Conservation (phyloP, 352 stramenopile genomes). For the Globisporangium splendens region DNA sequence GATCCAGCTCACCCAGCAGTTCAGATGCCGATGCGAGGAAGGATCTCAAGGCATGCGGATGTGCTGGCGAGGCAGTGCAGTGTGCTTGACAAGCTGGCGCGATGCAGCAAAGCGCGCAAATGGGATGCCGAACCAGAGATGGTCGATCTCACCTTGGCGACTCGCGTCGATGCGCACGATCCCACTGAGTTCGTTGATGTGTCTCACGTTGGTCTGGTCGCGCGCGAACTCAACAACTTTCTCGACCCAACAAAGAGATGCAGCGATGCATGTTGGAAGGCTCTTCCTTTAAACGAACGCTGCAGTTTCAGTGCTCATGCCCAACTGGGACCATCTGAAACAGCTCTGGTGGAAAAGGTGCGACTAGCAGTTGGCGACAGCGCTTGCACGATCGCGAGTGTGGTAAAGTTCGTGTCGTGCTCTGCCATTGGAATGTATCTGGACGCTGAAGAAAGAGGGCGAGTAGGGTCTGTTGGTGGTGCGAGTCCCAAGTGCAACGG, state of each 20-base stretch:
- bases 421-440: too few relatives aligned
- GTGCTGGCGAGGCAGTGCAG: too few relatives aligned
- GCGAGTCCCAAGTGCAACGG: too few relatives aligned
- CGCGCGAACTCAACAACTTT: constrained; percentile 16
- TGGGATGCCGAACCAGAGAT: constrained; percentile 24
- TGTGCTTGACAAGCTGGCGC: constrained; percentile 5
- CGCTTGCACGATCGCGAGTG: too few relatives aligned
- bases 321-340: too few relatives aligned
- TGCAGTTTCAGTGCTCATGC: too few relatives aligned
- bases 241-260: constrained; percentile 15
- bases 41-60: constrained; percentile 50
- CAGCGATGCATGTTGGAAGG: constrained; percentile 38
- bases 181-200: constrained; percentile 61
- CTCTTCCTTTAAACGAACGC: too few relatives aligned
- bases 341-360: too few relatives aligned
- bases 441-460: too few relatives aligned
- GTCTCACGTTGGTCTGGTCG: constrained; percentile 45
- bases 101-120: constrained; percentile 32
- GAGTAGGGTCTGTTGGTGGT: too few relatives aligned
- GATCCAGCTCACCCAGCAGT: constrained; percentile 64
- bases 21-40: constrained; percentile 39
- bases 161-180: constrained; percentile 27
- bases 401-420: too few relatives aligned
- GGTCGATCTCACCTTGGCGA: constrained; percentile 27
- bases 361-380: too few relatives aligned